These are phyloP conservation scores for Chytriomyces hyalinus DNA, from an alignment of 192 early-diverging fungal species.

Conservation along the genomic window DNA sequence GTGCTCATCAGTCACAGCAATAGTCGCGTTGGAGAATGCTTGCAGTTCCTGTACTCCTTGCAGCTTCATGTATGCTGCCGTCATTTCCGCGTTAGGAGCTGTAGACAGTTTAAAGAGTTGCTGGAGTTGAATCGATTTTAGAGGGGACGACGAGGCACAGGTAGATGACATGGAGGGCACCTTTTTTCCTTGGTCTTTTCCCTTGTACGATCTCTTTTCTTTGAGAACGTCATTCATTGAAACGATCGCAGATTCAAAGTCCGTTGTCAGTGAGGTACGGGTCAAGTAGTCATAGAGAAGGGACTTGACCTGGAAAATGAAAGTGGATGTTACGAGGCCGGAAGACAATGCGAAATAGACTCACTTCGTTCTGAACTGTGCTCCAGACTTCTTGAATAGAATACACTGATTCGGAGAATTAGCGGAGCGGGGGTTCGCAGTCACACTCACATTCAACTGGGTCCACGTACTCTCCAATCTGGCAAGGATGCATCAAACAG, in stretches of 20 bases:
- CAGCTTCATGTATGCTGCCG: slow-evolving; percentile 32
- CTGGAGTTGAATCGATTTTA: slow-evolving; percentile 8
- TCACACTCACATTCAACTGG: neutral
- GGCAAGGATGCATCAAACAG: neutral
- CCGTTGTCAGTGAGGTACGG: slow-evolving; percentile 26
- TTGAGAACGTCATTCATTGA: slow-evolving; percentile 56
- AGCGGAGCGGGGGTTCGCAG: neutral
- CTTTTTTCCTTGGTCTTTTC: slow-evolving; percentile 30
- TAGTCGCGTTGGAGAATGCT: neutral
- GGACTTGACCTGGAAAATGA: slow-evolving; percentile 47
- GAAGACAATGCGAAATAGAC: neutral
- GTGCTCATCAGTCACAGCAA: neutral
- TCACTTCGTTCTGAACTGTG: slow-evolving; percentile 58
- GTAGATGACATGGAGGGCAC: slow-evolving; percentile 1
- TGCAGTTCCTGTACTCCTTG: slow-evolving; percentile 15
- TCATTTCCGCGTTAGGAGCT: slow-evolving; percentile 2
- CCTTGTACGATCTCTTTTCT: slow-evolving; percentile 40
- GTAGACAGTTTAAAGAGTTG: slow-evolving; percentile 33
- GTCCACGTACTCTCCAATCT: slow-evolving; percentile 12
- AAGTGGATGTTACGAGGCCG: too few relatives aligned
- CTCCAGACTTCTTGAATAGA: slow-evolving; percentile 55
- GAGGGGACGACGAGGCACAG: slow-evolving; percentile 25
- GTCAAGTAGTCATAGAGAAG: slow-evolving; percentile 62
- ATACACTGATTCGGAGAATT: slow-evolving; percentile 38
- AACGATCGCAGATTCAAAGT: slow-evolving; percentile 35